phyloP scores from a whole-genome alignment of 2,329 filamentous ascomycete genomes.

The Pseudocercospora cruenta region DNA sequence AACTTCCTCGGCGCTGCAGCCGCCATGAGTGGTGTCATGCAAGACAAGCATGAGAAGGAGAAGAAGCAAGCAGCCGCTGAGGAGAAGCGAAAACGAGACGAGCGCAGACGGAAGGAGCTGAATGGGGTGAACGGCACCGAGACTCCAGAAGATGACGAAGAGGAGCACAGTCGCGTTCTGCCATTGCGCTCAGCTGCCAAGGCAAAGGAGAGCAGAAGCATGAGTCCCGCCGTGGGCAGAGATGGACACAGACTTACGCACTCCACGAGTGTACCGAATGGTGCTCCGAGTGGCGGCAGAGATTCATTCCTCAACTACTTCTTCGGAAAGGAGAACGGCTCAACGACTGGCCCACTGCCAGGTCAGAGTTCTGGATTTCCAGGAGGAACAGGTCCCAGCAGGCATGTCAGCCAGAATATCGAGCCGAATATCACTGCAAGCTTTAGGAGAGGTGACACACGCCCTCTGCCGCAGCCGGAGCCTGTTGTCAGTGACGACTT shows the following conservation, averaged over 20 bases:
- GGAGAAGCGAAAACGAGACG: slow-evolving; percentile 83
- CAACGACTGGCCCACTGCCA: slow-evolving; percentile 41
- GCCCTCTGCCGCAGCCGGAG: slow-evolving; percentile 38
- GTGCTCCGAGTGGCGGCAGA: slow-evolving; percentile 62
- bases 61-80: slow-evolving; percentile 78
- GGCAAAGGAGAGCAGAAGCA: slow-evolving; percentile 68
- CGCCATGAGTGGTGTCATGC: slow-evolving; percentile 96
- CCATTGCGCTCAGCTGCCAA: slow-evolving; percentile 54
- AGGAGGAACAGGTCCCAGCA: slow-evolving; percentile 47
- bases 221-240: slow-evolving; percentile 75
- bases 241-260: slow-evolving; percentile 40
- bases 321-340: slow-evolving; percentile 87
- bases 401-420: slow-evolving; percentile 76
- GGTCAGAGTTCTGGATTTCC: slow-evolving; percentile 45
- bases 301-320: slow-evolving; percentile 99
- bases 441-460: slow-evolving; percentile 71
- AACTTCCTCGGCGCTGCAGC: slow-evolving; percentile 97
- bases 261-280: slow-evolving; percentile 26
- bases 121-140: slow-evolving; percentile 75
- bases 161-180: slow-evolving; percentile 50
- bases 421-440: slow-evolving; percentile 85
- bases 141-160: slow-evolving; percentile 66
- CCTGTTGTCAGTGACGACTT: slow-evolving; percentile 60
- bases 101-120: slow-evolving; percentile 79
- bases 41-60: slow-evolving; percentile 91